Conservation (phyloP, 108 stramenopile genomes). For the Cylindrotheca closterium region DNA sequence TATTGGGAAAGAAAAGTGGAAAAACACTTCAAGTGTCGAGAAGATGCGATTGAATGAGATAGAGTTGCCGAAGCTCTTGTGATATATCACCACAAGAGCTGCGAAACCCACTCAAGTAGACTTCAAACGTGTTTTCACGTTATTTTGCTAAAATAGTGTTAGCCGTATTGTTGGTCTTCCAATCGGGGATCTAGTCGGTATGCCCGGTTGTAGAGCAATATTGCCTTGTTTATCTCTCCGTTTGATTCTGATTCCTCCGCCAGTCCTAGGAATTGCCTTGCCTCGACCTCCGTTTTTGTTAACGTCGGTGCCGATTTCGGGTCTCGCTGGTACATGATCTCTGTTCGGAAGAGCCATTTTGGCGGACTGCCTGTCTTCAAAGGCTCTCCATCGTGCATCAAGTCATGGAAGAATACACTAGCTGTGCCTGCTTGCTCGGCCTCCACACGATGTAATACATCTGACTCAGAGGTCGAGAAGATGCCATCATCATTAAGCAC, state of each 20-base stretch:
- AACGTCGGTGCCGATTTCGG: slow-evolving; percentile 15
- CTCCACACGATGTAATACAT: slow-evolving; percentile 19
- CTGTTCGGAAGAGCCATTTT: slow-evolving; percentile 28
- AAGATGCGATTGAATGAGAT: no score
- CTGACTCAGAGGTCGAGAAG: slow-evolving; percentile 8
- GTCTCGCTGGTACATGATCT: slow-evolving; percentile 24
- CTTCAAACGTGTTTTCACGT: no score
- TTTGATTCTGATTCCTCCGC: slow-evolving; percentile 11
- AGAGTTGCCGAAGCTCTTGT: no score
- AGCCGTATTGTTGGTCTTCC: background rate
- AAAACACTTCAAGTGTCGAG: no score
- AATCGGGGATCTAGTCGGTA: slow-evolving; percentile 11
- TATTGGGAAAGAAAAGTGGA: no score
- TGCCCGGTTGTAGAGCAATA: slow-evolving; percentile 16
- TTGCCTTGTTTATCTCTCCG: slow-evolving; percentile 11
- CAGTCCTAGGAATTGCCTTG: background rate
- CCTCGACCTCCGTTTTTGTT: background rate
- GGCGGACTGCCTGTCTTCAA: slow-evolving; percentile 11
- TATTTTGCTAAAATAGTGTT: no score
- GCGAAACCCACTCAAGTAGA: no score
- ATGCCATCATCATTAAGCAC: slow-evolving; percentile 1
- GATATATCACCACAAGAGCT: no score
- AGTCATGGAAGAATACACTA: slow-evolving; percentile 27
- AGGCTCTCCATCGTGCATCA: slow-evolving; percentile 36
- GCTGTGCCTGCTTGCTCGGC: slow-evolving; percentile 29